phyloP scores from a whole-genome alignment of 2,329 filamentous ascomycete species.

The Fusarium pseudonygamai region DNA sequence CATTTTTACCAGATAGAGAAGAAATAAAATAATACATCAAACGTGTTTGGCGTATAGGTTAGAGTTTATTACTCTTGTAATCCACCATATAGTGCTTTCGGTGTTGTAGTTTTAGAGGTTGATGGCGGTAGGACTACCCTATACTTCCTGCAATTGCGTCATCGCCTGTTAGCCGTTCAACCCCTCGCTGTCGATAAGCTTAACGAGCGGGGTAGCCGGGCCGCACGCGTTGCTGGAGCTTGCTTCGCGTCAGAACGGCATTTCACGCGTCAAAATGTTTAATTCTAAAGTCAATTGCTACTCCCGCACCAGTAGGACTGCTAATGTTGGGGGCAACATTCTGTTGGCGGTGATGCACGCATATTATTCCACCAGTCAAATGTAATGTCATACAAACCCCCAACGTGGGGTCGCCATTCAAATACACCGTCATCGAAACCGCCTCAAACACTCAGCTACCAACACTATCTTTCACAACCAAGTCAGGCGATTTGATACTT shows the following conservation, averaged over 20 bases:
- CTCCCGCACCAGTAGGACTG: background rate
- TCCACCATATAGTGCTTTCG: accelerated
- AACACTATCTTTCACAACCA: background rate
- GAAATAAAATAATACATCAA: accelerated
- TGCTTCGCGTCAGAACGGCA: background rate
- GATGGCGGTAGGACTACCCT: background rate
- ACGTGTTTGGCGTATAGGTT: accelerated
- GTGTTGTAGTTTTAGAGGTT: background rate
- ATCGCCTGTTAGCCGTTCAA: background rate
- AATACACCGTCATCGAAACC: conserved; percentile 29
- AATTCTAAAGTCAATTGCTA: background rate
- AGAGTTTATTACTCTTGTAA: background rate
- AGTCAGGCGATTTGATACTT: background rate
- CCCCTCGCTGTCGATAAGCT: background rate
- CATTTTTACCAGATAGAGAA: background rate
- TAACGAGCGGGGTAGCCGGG: background rate
- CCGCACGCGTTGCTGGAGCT: background rate
- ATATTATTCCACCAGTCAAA: conserved; percentile 33
- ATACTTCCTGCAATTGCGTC: accelerated
- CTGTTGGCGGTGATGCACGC: background rate
- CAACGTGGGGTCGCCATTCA: conserved; percentile 32
- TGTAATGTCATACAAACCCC: conserved; percentile 20
- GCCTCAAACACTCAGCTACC: conserved; percentile 4
- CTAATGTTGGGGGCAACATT: conserved; percentile 7
- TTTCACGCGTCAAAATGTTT: background rate